These are phyloP conservation scores for Monosporascus sp. DNA, from an alignment of 2,329 filamentous ascomycete species.

Conservation along the genomic window DNA sequence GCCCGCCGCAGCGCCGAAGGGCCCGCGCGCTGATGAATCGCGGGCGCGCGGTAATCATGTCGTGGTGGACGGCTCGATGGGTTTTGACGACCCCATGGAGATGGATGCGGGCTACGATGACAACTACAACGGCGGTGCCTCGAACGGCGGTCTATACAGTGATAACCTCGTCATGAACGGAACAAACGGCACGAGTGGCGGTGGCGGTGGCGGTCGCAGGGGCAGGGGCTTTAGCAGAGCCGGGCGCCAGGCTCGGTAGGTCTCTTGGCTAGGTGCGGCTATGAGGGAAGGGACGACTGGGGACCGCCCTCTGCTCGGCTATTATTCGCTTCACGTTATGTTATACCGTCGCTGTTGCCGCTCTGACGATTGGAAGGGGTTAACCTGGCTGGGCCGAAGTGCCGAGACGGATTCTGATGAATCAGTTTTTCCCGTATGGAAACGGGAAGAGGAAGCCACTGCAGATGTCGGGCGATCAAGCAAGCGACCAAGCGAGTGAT, in stretches of 20 bases:
- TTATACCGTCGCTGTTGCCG: too few relatives aligned
- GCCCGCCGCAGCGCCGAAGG: constrained; percentile 23
- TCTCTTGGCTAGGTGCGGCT: constrained; percentile 3
- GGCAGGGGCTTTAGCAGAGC: constrained; percentile 13
- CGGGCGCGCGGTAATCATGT: constrained; percentile 30
- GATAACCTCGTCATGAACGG: constrained; percentile 36
- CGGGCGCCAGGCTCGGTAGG: constrained; percentile 12
- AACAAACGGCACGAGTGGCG: constrained; percentile 10
- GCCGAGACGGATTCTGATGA: too few relatives aligned
- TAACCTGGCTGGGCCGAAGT: too few relatives aligned
- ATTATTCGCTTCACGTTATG: too few relatives aligned
- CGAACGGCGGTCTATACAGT: constrained; percentile 43
- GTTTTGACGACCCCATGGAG: constrained; percentile 47
- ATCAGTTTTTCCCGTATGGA: too few relatives aligned
- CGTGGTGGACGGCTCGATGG: constrained; percentile 49
- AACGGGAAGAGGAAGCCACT: too few relatives aligned
- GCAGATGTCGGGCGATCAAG: too few relatives aligned
- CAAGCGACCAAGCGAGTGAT: too few relatives aligned
- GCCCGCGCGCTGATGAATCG: constrained; percentile 27
- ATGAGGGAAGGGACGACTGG: too few relatives aligned
- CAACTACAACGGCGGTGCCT: constrained; percentile 4
- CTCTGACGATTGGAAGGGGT: too few relatives aligned
- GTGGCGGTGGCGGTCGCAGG: constrained; percentile 12
- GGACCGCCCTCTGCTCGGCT: too few relatives aligned
- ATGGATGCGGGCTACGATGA: constrained; percentile 21